Evolutionary conservation across 495 filamentous ascomycete genomes (phyloP).

Genomic region (Mytilinidion resinicola): DNA sequence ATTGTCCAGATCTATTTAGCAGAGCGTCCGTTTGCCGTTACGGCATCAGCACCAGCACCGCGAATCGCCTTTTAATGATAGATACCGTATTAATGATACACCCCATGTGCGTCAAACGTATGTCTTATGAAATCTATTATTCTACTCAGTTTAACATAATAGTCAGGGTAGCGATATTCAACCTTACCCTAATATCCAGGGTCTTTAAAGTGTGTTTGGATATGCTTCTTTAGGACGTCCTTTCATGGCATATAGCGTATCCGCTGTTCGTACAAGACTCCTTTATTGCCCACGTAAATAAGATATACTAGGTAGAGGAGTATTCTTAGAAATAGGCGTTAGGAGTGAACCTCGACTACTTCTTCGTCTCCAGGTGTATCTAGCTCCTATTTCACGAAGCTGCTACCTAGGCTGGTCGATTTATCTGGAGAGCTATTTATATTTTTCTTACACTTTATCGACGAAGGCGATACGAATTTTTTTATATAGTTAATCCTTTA

Average conservation of each 20-base stretch:
- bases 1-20: too few relatives aligned
- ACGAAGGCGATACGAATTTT: neutral
- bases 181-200: slow-evolving; percentile 4
- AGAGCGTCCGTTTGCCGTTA: too few relatives aligned
- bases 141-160: neutral
- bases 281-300: slow-evolving; percentile 10
- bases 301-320: slow-evolving; percentile 10
- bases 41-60: too few relatives aligned
- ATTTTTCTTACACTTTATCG: neutral
- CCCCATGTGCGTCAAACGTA: slow-evolving; percentile 7
- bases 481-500: neutral
- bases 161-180: slow-evolving; percentile 9
- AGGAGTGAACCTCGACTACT: neutral
- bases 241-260: slow-evolving; percentile 7
- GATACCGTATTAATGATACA: slow-evolving; percentile 11
- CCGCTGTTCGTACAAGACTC: slow-evolving; percentile 4
- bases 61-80: too few relatives aligned
- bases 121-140: slow-evolving; percentile 17
- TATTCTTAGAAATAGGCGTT: slow-evolving; percentile 2
- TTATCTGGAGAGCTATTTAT: neutral
- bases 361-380: too few relatives aligned
- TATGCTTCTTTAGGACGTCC: slow-evolving; percentile 16
- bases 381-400: too few relatives aligned
- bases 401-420: neutral
- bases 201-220: slow-evolving; percentile 4